Conservation (phyloP, 495 filamentous ascomycete species). For the Aspergillus wentii region DNA sequence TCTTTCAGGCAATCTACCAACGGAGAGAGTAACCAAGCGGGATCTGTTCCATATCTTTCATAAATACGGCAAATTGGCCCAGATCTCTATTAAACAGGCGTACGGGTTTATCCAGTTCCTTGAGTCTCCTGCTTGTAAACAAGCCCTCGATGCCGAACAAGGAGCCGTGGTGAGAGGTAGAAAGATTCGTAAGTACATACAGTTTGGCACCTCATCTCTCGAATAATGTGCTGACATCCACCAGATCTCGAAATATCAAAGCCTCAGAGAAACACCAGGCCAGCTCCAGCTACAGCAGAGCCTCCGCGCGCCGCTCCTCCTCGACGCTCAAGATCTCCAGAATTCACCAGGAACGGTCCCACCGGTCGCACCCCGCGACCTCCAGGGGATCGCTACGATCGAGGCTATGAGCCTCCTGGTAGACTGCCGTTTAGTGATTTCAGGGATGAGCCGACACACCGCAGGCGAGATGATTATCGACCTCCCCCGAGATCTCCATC, state of each 20-base stretch:
- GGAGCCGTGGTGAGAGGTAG: slow-evolving; percentile 72
- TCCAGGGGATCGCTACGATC: slow-evolving; percentile 40
- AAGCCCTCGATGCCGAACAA: slow-evolving; percentile 72
- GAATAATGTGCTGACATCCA: slow-evolving; percentile 1
- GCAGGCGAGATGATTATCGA: slow-evolving; percentile 60
- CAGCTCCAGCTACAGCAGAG: slow-evolving; percentile 35
- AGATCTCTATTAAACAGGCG: slow-evolving; percentile 94
- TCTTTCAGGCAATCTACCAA: slow-evolving; percentile 78
- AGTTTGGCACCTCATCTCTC: too few relatives aligned
- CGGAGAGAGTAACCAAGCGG: slow-evolving; percentile 87
- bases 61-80: slow-evolving; percentile 79
- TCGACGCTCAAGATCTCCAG: slow-evolving; percentile 67
- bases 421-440: slow-evolving; percentile 40
- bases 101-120: slow-evolving; percentile 97
- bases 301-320: slow-evolving; percentile 31
- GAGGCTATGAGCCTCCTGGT: slow-evolving; percentile 30
- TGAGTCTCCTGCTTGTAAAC: slow-evolving; percentile 63
- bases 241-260: slow-evolving; percentile 93
- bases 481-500: slow-evolving; percentile 56
- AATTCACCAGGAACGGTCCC: slow-evolving; percentile 50
- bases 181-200: slow-evolving; percentile 80
- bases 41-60: slow-evolving; percentile 90
- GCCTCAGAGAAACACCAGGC: slow-evolving; percentile 70
- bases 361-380: slow-evolving; percentile 26
- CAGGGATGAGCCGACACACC: slow-evolving; percentile 44